Percentiles rank a stretch among this genome's conserved stretches.
phyloP scores from a whole-genome alignment of 2,329 filamentous ascomycete species.

The Monascus ruber region DNA sequence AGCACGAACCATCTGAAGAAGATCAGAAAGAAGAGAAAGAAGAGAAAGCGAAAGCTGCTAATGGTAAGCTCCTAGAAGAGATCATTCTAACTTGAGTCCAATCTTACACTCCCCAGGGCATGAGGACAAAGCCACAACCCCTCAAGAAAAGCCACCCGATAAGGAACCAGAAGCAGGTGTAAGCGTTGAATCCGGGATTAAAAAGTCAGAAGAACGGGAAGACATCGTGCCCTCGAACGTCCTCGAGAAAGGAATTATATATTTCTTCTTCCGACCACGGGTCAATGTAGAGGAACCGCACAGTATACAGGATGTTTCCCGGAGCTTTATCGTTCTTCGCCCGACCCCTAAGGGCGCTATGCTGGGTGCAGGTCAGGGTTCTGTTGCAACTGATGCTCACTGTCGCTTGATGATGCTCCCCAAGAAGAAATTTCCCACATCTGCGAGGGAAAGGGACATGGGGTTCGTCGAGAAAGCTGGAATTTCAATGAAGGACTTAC shows the following conservation, averaged over 20 bases:
- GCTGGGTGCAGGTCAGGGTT: constrained; percentile 43
- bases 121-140: constrained; percentile 3
- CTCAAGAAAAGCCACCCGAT: constrained; percentile 7
- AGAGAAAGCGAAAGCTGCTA: constrained; percentile 6
- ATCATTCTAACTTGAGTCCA: background rate
- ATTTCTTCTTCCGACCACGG: constrained; percentile 77
- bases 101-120: background rate
- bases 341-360: constrained; percentile 61
- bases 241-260: constrained; percentile 78
- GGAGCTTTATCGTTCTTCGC: constrained; percentile 68
- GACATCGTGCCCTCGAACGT: constrained; percentile 48
- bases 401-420: constrained; percentile 66
- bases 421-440: constrained; percentile 70
- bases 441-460: constrained; percentile 60
- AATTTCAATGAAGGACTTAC: constrained; percentile 55
- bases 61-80: constrained; percentile 2
- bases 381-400: constrained; percentile 45
- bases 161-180: constrained; percentile 6
- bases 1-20: constrained; percentile 1
- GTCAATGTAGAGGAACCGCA: constrained; percentile 62
- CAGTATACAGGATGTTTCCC: constrained; percentile 59
- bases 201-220: constrained; percentile 40
- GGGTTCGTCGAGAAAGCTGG: constrained; percentile 70
- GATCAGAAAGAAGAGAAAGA: constrained; percentile 8
- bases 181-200: constrained; percentile 31